A percentile compares a stretch with the other conserved stretches of the same genome.
Evolutionary conservation across 192 early-diverging fungal species (phyloP).

Genomic region (Rhizoclosmatium sp.): DNA sequence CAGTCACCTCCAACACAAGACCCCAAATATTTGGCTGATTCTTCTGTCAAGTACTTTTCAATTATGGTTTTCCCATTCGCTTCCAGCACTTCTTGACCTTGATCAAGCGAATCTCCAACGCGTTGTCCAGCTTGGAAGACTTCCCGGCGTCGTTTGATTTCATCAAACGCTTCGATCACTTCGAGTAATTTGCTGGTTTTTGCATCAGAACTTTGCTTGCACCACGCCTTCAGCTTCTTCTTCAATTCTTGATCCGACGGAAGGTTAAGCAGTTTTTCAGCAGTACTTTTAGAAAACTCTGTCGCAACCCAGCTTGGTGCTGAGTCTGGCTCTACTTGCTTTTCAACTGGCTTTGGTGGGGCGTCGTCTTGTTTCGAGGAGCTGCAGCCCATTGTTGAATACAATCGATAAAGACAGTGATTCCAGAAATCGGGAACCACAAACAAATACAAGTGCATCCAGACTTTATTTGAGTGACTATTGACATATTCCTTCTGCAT

Average conservation of each 20-base stretch:
- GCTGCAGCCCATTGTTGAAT: slow-evolving; percentile 20
- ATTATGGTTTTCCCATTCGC: slow-evolving; percentile 30
- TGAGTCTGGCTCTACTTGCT: neutral
- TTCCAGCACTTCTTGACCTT: slow-evolving; percentile 34
- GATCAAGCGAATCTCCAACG: slow-evolving; percentile 34
- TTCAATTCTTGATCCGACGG: slow-evolving; percentile 25
- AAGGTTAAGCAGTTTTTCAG: slow-evolving; percentile 17
- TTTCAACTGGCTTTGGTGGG: neutral
- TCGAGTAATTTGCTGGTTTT: slow-evolving; percentile 26
- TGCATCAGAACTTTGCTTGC: slow-evolving; percentile 27
- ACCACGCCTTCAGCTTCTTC: slow-evolving; percentile 30
- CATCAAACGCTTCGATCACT: slow-evolving; percentile 24
- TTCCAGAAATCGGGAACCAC: too few relatives aligned
- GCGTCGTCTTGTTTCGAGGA: slow-evolving; percentile 16
- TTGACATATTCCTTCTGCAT: too few relatives aligned
- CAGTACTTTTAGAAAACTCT: slow-evolving; percentile 18
- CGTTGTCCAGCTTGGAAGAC: slow-evolving; percentile 36
- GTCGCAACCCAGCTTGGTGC: neutral
- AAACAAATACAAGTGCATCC: too few relatives aligned
- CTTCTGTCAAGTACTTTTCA: slow-evolving; percentile 21
- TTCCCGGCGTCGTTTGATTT: slow-evolving; percentile 23
- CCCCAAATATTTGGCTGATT: neutral
- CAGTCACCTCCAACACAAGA: slow-evolving; percentile 6
- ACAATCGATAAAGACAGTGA: too few relatives aligned
- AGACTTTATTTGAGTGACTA: too few relatives aligned